Base-by-base conservation (phyloP, 208 protist species). In the Crithidia acanthocephali region DNA sequence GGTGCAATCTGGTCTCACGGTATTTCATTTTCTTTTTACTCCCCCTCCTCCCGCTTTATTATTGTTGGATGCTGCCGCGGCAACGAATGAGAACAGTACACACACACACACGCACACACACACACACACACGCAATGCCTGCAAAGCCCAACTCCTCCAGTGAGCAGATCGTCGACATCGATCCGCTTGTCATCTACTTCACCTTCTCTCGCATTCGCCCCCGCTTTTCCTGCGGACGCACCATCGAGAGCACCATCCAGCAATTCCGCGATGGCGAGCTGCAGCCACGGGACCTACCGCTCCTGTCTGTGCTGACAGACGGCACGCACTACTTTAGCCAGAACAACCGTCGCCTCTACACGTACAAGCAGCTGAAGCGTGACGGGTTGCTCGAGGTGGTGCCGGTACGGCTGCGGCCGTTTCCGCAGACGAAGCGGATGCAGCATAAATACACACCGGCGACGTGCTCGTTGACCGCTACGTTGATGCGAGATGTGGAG, bases 281-380 rank as follows among this genome's bases (percentile, higher is more conserved):
- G 40, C 74, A 63, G 4, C 72, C 80, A 10, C 44, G 51, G 13
- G 87, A 95, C 55, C 76, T 97, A 2, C 93, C 93, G 4, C 77
- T 88, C 10, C 79, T 97, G 23, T 83, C 68, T 33, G 88, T 97
- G 18, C 77, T 95, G 33, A 76, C 71, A 15, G 86, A 94, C 56
- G 79, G 79, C 33, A 62, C 40, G 9, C 48, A 79, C 53, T 91
- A 86, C 70, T 97, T 83, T 64, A 94, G 87, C 53, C 89, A 88
- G 50, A 97, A 97, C 75, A 97, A 97, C 56, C 80, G 92, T 2
- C 81, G 92, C 18, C 79, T 97, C 20, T 97, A 88, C 79, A 71
- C 88, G 42, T 92, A 93, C 77, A 97, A 97, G 78, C 70, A 91
- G 68, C 77, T 96, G 53, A 56, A 51, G 32, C 56, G 64, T 5